A percentile compares a stretch with the other conserved stretches of the same genome.
phyloP scores from a whole-genome alignment of 2,329 filamentous ascomycete species.

The Zelopaecilomyces penicillatus region DNA sequence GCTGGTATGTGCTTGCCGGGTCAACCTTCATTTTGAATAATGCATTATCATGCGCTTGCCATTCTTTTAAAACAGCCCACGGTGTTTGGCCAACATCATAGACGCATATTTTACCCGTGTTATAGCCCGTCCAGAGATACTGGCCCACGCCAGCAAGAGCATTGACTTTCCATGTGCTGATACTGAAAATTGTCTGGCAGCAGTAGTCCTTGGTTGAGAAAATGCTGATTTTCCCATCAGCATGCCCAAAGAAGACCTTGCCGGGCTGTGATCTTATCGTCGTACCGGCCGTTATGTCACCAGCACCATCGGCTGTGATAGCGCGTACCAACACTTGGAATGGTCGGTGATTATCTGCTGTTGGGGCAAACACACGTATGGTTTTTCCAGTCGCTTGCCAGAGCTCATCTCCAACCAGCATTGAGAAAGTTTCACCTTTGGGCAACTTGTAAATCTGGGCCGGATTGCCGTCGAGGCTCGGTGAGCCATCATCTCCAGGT shows the following conservation, averaged over 20 bases:
- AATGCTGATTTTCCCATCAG: conserved; percentile 89
- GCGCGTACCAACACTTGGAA: conserved; percentile 70
- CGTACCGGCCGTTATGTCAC: conserved; percentile 81
- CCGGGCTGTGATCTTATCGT: conserved; percentile 66
- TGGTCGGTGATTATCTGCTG: conserved; percentile 54
- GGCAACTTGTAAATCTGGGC: conserved; percentile 67
- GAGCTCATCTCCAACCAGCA: conserved; percentile 74
- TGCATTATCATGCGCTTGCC: conserved; percentile 81
- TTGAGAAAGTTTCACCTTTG: conserved; percentile 77
- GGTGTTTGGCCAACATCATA: conserved; percentile 79
- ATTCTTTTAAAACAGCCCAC: conserved; percentile 89
- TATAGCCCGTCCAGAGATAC: conserved; percentile 88
- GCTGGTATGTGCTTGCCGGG: conserved; percentile 71
- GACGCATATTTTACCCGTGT: conserved; percentile 86
- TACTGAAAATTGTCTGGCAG: conserved; percentile 71
- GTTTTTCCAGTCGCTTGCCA: conserved; percentile 88
- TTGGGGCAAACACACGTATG: conserved; percentile 74
- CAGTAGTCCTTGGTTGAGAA: conserved; percentile 71
- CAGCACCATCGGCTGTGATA: conserved; percentile 61
- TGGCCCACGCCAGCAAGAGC: conserved; percentile 71
- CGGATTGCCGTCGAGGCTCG: conserved; percentile 65
- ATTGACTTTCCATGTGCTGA: conserved; percentile 94
- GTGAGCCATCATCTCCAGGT: conserved; percentile 61
- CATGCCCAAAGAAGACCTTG: conserved; percentile 82
- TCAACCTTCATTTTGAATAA: conserved; percentile 73